These are phyloP conservation scores for Fomitopsis pulvina DNA, from an alignment of 768 basidiomycete species.

Conservation along the genomic window DNA sequence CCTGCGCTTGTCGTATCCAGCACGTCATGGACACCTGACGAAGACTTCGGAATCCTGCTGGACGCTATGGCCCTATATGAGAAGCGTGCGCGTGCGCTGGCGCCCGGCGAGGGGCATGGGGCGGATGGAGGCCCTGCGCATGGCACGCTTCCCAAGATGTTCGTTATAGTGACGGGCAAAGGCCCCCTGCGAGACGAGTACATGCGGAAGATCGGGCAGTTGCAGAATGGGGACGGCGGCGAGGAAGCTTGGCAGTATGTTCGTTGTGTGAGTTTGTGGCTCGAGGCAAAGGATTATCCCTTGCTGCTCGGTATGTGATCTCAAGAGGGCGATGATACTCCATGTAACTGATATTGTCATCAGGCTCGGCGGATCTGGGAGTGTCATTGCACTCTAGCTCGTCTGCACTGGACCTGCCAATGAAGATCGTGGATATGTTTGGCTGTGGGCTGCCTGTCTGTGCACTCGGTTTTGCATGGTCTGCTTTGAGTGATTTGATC, in stretches of 20 bases:
- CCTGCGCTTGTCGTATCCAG: slow-evolving; percentile 87
- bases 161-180: slow-evolving; percentile 88
- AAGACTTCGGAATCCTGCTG: slow-evolving; percentile 85
- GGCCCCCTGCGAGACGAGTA: slow-evolving; percentile 72
- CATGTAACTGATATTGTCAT: background rate
- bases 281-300: slow-evolving; percentile 89
- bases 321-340: background rate
- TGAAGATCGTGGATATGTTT: slow-evolving; percentile 99
- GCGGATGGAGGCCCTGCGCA: slow-evolving; percentile 1
- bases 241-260: slow-evolving; percentile 61
- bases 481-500: slow-evolving; percentile 15
- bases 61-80: slow-evolving; percentile 73
- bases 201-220: slow-evolving; percentile 55
- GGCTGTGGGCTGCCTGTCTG: slow-evolving; percentile 94
- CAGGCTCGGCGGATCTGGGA: slow-evolving; percentile 89
- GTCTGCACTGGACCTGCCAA: slow-evolving; percentile 87
- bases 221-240: slow-evolving; percentile 38
- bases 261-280: slow-evolving; percentile 76
- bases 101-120: slow-evolving; percentile 13
- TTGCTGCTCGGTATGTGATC: slow-evolving; percentile 56
- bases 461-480: slow-evolving; percentile 85
- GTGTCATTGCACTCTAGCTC: slow-evolving; percentile 89
- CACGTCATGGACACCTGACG: slow-evolving; percentile 97
- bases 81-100: slow-evolving; percentile 37
- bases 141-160: slow-evolving; percentile 56